phyloP scores from a whole-genome alignment of 768 basidiomycete species.

The Plicaturopsis crispa region DNA sequence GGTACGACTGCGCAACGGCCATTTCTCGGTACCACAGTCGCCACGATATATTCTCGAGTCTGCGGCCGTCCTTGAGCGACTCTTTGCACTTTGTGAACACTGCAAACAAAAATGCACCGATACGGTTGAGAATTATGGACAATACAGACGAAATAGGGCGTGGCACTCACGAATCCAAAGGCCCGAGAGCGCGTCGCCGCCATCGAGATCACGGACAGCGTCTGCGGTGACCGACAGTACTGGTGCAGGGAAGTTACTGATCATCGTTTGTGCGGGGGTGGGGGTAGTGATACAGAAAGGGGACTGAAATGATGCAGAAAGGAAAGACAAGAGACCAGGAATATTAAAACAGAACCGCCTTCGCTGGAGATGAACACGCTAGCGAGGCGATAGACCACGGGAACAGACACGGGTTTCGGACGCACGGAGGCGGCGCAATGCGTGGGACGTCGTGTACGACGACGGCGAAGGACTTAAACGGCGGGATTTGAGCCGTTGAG shows the following conservation, averaged over 20 bases:
- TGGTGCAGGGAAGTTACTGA: conserved; percentile 48
- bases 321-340: conserved; percentile 6
- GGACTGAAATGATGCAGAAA: no score
- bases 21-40: conserved; percentile 72
- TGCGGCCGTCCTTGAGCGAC: conserved; percentile 67
- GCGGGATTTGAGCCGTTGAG: no score
- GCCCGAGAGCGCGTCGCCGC: conserved; percentile 54
- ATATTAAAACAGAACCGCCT: conserved; percentile 5
- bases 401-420: no score
- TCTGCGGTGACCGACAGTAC: conserved; percentile 62
- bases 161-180: conserved; percentile 59
- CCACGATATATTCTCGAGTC: conserved; percentile 88
- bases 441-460: no score
- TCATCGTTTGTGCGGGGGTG: conserved; percentile 26
- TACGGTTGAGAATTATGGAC: no score
- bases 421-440: no score
- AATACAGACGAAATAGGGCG: conserved; percentile 4
- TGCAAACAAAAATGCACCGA: conserved; percentile 19
- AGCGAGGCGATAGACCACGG: neutral
- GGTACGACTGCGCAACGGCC: conserved; percentile 24
- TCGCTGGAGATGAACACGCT: neutral
- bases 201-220: conserved; percentile 60
- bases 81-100: conserved; percentile 84
- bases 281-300: no score
- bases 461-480: no score